Percentiles rank a stretch among this genome's conserved stretches.
Evolutionary conservation across 805 yeast species (phyloP).

Genomic region (fission yeast (Schizosaccharomyces pombe)): ASM294v3 CU329670.1:5379501-5380000

Average conservation of each 20-base stretch:
- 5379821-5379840: conserved; percentile 89
- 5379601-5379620: conserved; percentile 89
- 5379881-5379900: conserved; percentile 56
- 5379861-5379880: conserved; percentile 61
- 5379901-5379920: conserved; percentile 43
- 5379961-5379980: conserved; percentile 51
- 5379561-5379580: conserved; percentile 72
- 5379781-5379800: conserved; percentile 95
- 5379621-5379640: conserved; percentile 96
- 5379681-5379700: conserved; percentile 98
- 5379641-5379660: conserved; percentile 95
- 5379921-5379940: conserved; percentile 86
- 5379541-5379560: conserved; percentile 33
- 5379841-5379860: conserved; percentile 81
- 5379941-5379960: conserved; percentile 86
- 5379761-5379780: conserved; percentile 83
- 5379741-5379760: conserved; percentile 96
- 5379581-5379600: conserved; percentile 73
- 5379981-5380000: conserved; percentile 91
- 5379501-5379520: conserved; percentile 20
- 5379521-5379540: background rate
- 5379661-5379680: conserved; percentile 90
- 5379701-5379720: conserved; percentile 89
- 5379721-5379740: conserved; percentile 79
- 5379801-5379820: conserved; percentile 94